These are phyloP conservation scores for Mycena maculata DNA, from an alignment of 768 basidiomycete species.

Conservation along the genomic window DNA sequence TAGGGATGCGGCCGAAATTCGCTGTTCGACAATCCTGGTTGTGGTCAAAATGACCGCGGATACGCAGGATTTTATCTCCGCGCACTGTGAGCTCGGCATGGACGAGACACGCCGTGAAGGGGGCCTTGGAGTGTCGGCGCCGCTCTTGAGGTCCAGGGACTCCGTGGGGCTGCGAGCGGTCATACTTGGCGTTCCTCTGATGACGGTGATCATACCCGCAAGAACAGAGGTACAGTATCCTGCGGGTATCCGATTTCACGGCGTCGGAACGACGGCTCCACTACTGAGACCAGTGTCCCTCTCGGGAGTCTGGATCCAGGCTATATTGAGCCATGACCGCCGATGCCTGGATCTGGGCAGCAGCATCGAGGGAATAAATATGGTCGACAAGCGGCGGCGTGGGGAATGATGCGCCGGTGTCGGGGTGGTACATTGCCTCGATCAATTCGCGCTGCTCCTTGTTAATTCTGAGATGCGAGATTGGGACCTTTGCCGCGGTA, in stretches of 20 bases:
- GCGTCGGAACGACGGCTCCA: too few species aligned
- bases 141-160: neutral
- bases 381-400: neutral
- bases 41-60: conserved; percentile 2
- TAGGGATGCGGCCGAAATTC: neutral
- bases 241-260: neutral
- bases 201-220: neutral
- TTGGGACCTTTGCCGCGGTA: neutral
- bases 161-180: neutral
- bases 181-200: neutral
- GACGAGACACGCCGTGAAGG: neutral
- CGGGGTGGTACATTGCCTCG: neutral
- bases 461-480: neutral
- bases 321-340: neutral
- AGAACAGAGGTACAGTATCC: neutral
- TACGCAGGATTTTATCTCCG: neutral
- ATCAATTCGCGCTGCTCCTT: neutral
- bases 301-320: neutral
- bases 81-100: conserved; percentile 2
- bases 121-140: neutral
- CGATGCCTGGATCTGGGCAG: neutral
- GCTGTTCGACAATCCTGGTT: neutral
- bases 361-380: neutral
- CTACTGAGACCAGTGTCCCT: neutral
- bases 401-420: neutral